Evolutionary conservation across 495 filamentous ascomycete genomes (phyloP), one percentile per base, ranked within the genome.

Genomic region (Aspergillus egyptiacus): DNA sequence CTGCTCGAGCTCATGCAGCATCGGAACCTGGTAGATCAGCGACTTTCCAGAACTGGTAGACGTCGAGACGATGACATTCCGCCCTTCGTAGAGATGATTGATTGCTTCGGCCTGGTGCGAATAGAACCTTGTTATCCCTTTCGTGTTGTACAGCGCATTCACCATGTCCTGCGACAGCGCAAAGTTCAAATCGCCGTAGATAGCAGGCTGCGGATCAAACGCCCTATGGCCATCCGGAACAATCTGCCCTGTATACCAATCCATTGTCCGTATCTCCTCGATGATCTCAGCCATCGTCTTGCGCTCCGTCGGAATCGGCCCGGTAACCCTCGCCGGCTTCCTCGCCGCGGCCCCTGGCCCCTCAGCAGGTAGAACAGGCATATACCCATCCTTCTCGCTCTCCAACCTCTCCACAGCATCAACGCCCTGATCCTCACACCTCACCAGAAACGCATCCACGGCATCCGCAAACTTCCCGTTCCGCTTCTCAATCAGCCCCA

Each of bases 11-110:
- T 84, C 86, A 61, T 95, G 84, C 20, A 99, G 70, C 53, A 97
- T 91, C 0, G 93, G 93, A 15, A 99, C 73, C 58, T 97, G 94
- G 59, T 97, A 99, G 45, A 97, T 96, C 24, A 99, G 68, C 5
- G 89, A 95, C 66, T 99, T 99, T 5, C 93, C 93, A 0, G 94
- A 97, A 64, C 86, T 91, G 0, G 93, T 99, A 13, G 91, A 95
- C 0, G 93, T 99, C 3, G 90, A 81, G 0, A 97, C 85, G 50
- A 99, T 91, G 31, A 96, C 91, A 63, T 96, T 80, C 31, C 83
- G 80, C 0, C 89, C 90, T 3, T 81, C 81, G 51, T 95, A 79
- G 22, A 99, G 70, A 52, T 84, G 78, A 63, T 97, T 99, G 60
- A 97, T 95, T 1, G 93, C 93, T 66, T 96, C 88, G 1, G 89